A percentile compares a stretch with the other conserved stretches of the same genome.
Conservation (phyloP, 2,329 filamentous ascomycete species). For the Escovopsis sp. region DNA sequence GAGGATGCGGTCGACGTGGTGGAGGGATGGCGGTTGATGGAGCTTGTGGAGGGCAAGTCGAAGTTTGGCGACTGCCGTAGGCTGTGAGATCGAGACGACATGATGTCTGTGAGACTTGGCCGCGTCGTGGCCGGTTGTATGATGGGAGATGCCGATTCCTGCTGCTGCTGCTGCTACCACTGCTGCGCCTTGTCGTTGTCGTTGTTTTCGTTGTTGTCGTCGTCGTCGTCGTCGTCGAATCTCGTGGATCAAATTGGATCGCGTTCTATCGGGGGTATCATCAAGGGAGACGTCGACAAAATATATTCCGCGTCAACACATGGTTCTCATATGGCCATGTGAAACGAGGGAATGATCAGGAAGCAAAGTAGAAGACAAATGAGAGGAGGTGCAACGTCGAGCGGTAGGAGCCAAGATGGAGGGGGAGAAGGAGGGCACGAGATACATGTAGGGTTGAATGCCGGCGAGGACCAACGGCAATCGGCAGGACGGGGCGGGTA, state of each 20-base stretch:
- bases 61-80: constrained; percentile 40
- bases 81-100: constrained; percentile 42
- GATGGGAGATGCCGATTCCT: constrained; percentile 1
- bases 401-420: no score
- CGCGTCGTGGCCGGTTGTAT: constrained; percentile 7
- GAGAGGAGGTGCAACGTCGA: no score
- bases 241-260: not conserved
- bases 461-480: no score
- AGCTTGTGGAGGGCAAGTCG: constrained; percentile 26
- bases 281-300: constrained; percentile 8
- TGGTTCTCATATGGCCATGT: constrained; percentile 12
- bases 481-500: no score
- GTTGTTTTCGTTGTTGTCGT: no score
- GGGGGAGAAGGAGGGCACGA: constrained; percentile 1
- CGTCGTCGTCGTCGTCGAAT: constrained; percentile 4
- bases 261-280: not conserved
- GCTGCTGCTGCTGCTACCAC: no score
- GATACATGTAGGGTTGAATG: no score
- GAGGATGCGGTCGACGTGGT: constrained; percentile 58
- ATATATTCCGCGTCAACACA: constrained; percentile 14
- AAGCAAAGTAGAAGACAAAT: not conserved
- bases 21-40: constrained; percentile 46
- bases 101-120: constrained; percentile 19
- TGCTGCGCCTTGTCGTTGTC: no score
- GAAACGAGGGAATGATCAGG: no score